phyloP scores from a whole-genome alignment of 2,329 filamentous ascomycete species.

The Raffaelea deltoideospora region DNA sequence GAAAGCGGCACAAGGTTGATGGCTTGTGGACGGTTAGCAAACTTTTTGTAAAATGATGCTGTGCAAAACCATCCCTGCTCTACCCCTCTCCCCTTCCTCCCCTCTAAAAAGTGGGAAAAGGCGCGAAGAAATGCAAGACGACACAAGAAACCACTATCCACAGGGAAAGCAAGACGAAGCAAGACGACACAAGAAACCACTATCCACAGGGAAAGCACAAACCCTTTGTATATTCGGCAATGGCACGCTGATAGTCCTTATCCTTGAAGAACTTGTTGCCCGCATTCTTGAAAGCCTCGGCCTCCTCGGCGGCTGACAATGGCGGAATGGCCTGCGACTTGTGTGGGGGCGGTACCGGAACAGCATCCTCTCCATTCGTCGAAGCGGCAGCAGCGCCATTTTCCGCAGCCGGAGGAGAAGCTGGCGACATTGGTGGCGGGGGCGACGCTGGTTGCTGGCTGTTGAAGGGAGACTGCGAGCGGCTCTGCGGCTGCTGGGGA shows the following conservation, averaged over 20 bases:
- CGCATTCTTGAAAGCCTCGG: slow-evolving; percentile 79
- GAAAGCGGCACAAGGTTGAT: slow-evolving; percentile 77
- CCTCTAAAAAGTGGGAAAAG: too few relatives aligned
- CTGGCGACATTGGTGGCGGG: slow-evolving; percentile 33
- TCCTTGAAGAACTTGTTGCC: slow-evolving; percentile 98
- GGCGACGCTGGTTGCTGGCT: slow-evolving; percentile 3
- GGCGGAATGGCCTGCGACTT: slow-evolving; percentile 44
- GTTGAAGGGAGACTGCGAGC: neutral
- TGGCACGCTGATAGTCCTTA: slow-evolving; percentile 73
- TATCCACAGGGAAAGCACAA: too few relatives aligned
- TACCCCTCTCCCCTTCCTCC: too few relatives aligned
- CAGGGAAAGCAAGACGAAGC: neutral
- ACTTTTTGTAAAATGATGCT: slow-evolving; percentile 1
- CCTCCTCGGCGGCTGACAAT: slow-evolving; percentile 49
- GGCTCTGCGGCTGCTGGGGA: slow-evolving; percentile 1
- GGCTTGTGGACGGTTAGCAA: slow-evolving; percentile 37
- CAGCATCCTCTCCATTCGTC: too few relatives aligned
- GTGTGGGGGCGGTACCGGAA: slow-evolving; percentile 57
- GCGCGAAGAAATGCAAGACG: neutral
- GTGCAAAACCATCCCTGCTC: too few relatives aligned
- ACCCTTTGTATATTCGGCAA: slow-evolving; percentile 94
- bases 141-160: neutral
- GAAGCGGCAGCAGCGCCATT: too few relatives aligned
- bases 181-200: neutral
- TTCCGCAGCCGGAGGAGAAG: too few relatives aligned